Percentiles rank a stretch among this genome's conserved stretches.
Conservation (phyloP, 805 yeast genomes). For the Spencermartinsiella europaea region DNA sequence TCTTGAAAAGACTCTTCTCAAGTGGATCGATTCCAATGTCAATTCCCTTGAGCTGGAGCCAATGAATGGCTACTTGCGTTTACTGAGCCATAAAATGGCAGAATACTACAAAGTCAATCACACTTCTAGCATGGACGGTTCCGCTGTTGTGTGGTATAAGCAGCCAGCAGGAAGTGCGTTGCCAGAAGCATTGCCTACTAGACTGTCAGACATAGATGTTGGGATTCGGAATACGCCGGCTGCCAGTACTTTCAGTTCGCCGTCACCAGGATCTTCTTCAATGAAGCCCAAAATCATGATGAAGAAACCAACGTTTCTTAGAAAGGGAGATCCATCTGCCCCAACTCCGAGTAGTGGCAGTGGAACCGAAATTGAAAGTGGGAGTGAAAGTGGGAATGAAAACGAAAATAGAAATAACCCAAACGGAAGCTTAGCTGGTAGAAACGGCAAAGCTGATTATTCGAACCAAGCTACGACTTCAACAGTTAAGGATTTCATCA, state of each 20-base stretch:
- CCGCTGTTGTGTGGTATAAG: slow-evolving; percentile 41
- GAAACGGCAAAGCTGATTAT: background rate
- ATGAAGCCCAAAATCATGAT: background rate
- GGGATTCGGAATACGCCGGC: background rate
- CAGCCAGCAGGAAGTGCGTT: slow-evolving; percentile 11
- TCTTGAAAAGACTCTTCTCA: slow-evolving; percentile 46
- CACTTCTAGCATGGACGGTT: slow-evolving; percentile 45
- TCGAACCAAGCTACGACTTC: background rate
- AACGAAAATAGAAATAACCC: background rate
- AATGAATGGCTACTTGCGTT: slow-evolving; percentile 63
- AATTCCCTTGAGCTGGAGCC: slow-evolving; percentile 44
- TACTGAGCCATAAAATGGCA: slow-evolving; percentile 65
- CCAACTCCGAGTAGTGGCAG: background rate
- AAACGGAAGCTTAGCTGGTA: background rate
- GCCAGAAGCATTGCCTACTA: background rate
- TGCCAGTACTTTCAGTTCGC: background rate
- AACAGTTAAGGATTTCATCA: background rate
- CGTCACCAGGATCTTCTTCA: slow-evolving; percentile 4
- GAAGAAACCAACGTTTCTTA: slow-evolving; percentile 1
- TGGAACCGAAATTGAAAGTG: background rate
- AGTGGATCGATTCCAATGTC: slow-evolving; percentile 31
- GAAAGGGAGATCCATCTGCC: slow-evolving; percentile 1
- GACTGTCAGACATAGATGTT: background rate
- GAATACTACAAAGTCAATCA: slow-evolving; percentile 62
- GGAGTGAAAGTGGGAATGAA: no score